Evolutionary conservation across 148 eudicot species (phyloP), one percentile per base, ranked within the genome.

Genomic region (Spergularia bocconei): DNA sequence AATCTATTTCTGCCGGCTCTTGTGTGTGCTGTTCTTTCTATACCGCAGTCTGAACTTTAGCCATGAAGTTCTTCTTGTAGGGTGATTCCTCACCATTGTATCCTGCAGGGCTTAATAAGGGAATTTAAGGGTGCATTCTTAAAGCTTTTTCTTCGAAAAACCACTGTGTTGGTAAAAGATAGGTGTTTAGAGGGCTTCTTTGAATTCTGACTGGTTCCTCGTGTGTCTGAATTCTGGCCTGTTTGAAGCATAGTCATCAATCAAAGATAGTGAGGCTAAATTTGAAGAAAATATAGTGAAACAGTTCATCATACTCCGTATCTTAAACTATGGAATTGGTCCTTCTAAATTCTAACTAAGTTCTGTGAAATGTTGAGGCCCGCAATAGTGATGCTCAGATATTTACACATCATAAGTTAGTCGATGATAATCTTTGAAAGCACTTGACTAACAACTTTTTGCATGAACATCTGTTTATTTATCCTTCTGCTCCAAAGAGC

Each of bases 201-300:
- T 77, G 11, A 50, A 64, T 48, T 78, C 81, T 39, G 78, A 67
- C 70, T 52, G 76, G 64, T 47, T 70, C 88, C 84, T 51, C 86
- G 84, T 80, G 88, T 83, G 58, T 91, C 70, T 91, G 96, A 77
- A 94, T 82, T 68, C 85, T 85, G 52, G 91, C 91, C 98, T 94
- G 97, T 71, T 53, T 61, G 69, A 61, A 77, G 60, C 72, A 59
- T 71, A 66, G 38, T 48, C 78, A 16, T 48, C 36, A 54, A 38
- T 82, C 56, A 10, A 11, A 21, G 16, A 47, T 13, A 41, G 36
- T 8, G 11, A 7, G 55, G 48, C 48, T 54, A 67, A 20, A 25
- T 17, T 23, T 23, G 69, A 70, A 55, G 14, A 23, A 54, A 44
- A 48, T 54, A 69, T 29, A 19, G 21, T 16, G 8, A 39, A 29